Evolutionary conservation across 345 rosid species (phyloP).

Genomic region (Camelina laxa): DNA sequence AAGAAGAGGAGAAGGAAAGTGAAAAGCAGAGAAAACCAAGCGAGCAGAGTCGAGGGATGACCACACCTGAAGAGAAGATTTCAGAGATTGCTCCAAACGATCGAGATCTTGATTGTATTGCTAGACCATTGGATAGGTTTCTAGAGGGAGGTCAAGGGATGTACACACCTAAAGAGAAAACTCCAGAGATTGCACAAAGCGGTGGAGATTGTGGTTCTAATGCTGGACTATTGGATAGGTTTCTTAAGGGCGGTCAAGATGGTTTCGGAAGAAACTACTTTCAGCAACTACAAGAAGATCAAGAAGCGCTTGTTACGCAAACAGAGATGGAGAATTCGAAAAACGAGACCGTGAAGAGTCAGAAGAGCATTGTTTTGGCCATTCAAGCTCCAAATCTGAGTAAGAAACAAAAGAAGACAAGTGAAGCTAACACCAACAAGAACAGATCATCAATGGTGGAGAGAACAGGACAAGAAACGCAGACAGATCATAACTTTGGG

Average conservation of each 20-base stretch:
- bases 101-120: constrained; percentile 10
- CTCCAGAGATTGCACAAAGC: background rate
- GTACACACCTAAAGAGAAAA: constrained; percentile 3
- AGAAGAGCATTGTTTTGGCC: constrained; percentile 39
- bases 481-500: constrained; percentile 23
- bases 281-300: constrained; percentile 14
- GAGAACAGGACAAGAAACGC: constrained; percentile 8
- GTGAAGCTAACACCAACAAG: constrained; percentile 25
- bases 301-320: constrained; percentile 8
- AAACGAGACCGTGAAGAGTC: constrained; percentile 6
- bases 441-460: constrained; percentile 17
- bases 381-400: constrained; percentile 35
- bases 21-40: constrained; percentile 22
- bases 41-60: background rate
- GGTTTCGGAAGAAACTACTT: constrained; percentile 27
- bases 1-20: constrained; percentile 16
- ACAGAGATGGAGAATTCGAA: constrained; percentile 1
- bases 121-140: constrained; percentile 13
- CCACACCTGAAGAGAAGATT: background rate
- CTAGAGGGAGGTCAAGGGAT: background rate
- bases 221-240: constrained; percentile 16
- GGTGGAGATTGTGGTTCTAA: constrained; percentile 10
- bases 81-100: background rate
- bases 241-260: constrained; percentile 5
- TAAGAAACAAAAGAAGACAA: constrained; percentile 26